Evolutionary conservation across 164 flowering plant species (phyloP).

Genomic region (Magnolia changhungtana): DNA sequence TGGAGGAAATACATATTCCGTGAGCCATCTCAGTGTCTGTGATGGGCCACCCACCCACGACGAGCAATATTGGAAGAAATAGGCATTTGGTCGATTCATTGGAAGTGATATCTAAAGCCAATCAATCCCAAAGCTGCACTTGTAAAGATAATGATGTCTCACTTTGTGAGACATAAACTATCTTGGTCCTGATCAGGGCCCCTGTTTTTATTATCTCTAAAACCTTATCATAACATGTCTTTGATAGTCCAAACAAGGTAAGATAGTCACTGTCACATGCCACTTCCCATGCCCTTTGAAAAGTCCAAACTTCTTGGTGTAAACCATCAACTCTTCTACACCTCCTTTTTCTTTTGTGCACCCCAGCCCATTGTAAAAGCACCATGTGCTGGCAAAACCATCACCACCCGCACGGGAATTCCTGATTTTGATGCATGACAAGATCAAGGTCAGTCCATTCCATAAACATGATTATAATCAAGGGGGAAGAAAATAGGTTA

Average conservation of each 20-base stretch:
- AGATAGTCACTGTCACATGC: constrained; percentile 28
- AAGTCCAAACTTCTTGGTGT: background rate
- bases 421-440: too few relatives aligned
- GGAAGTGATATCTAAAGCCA: background rate
- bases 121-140: constrained; percentile 6
- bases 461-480: too few relatives aligned
- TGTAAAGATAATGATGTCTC: constrained; percentile 34
- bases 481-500: too few relatives aligned
- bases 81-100: background rate
- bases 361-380: background rate
- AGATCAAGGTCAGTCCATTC: too few relatives aligned
- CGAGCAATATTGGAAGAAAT: background rate
- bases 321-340: background rate
- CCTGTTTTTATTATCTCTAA: constrained; percentile 9
- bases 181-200: constrained; percentile 19
- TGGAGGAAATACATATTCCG: too few relatives aligned
- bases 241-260: constrained; percentile 1
- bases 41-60: background rate
- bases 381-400: too few relatives aligned
- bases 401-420: too few relatives aligned
- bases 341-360: background rate
- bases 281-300: constrained; percentile 11
- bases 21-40: background rate
- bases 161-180: constrained; percentile 43
- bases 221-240: background rate